Conservation (phyloP, 257 asterid species). For the Solanum chilense region DNA sequence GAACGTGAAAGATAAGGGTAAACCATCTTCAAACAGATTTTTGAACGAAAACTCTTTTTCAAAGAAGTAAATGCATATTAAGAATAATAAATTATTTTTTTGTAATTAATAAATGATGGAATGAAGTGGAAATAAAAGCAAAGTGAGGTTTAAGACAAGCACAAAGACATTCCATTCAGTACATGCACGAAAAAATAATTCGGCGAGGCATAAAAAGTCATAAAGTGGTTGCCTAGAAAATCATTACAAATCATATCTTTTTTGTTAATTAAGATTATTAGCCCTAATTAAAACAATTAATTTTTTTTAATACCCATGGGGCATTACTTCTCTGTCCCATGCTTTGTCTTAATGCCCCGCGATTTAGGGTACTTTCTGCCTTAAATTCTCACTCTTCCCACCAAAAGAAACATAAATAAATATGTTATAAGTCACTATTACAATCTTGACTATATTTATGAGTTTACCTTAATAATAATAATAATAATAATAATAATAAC, state of each 20-base stretch:
- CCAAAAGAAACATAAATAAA: background rate
- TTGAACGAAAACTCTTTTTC: no score
- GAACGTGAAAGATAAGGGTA: no score
- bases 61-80: no score
- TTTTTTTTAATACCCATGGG: background rate
- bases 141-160: conserved; percentile 11
- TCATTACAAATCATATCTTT: conserved; percentile 20
- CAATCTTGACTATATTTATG: background rate
- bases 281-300: background rate
- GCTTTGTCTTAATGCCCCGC: conserved; percentile 18
- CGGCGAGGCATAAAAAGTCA: conserved; percentile 19
- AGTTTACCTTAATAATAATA: background rate
- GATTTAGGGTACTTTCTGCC: conserved; percentile 3
- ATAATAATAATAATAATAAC: no score
- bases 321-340: conserved; percentile 20
- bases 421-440: background rate
- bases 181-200: conserved; percentile 19
- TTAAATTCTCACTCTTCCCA: background rate
- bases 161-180: conserved; percentile 15
- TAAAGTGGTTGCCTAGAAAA: conserved; percentile 17
- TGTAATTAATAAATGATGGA: background rate
- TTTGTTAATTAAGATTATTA: background rate
- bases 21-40: no score
- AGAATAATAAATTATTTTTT: background rate
- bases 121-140: background rate